These are phyloP conservation scores for Salix koriyanagi DNA, from an alignment of 345 rosid species.

Conservation along the genomic window DNA sequence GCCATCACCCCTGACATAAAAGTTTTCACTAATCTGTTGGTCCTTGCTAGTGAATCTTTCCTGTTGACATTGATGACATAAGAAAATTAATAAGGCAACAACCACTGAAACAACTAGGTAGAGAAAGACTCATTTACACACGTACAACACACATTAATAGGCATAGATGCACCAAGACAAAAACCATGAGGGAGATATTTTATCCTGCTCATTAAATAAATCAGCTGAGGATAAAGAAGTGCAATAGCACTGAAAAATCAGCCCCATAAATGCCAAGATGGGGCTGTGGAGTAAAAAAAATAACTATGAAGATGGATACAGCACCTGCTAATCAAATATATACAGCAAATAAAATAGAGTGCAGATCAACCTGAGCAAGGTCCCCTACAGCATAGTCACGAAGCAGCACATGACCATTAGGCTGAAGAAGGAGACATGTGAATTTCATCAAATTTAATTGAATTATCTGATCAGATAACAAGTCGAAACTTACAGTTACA, in stretches of 20 bases:
- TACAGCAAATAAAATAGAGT: not conserved
- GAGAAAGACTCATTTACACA: not conserved
- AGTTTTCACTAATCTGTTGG: constrained; percentile 81
- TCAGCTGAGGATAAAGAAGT: not conserved
- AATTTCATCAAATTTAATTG: constrained; percentile 6
- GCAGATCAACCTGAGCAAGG: constrained; percentile 75
- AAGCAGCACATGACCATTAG: constrained; percentile 67
- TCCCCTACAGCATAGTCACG: constrained; percentile 88
- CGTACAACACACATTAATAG: too few relatives aligned
- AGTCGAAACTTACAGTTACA: not conserved
- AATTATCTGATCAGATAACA: not conserved
- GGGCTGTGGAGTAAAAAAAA: not conserved
- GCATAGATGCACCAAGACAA: not conserved
- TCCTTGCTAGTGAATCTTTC: constrained; percentile 82
- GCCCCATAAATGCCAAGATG: not conserved
- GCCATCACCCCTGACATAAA: constrained; percentile 94
- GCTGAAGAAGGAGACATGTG: constrained; percentile 37
- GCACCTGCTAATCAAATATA: not conserved
- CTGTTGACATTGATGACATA: constrained; percentile 37
- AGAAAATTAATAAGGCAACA: not conserved
- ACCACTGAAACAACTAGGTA: not conserved
- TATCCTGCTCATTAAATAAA: not conserved
- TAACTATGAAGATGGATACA: not conserved
- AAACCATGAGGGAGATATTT: not conserved
- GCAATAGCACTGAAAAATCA: not conserved